Base-by-base conservation (phyloP, 2,329 filamentous ascomycete genomes). In the Onygenales sp. region DNA sequence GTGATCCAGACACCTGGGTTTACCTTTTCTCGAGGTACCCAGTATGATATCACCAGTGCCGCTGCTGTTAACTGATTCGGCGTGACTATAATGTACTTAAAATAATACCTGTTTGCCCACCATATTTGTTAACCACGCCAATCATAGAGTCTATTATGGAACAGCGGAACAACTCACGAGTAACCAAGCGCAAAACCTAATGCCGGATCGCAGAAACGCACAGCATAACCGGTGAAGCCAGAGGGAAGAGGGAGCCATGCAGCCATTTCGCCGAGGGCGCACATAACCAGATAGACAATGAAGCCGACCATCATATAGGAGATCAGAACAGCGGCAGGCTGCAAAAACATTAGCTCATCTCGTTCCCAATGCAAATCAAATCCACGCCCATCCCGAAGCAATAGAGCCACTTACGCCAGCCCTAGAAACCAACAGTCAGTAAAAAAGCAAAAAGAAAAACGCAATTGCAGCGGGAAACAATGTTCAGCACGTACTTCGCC, bases 21-120 rank as follows among this genome's bases (percentile, higher is more conserved):
- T 53, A 92, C 76, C 44, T 70, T 74, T 0, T 86, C 78, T 32
- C 80, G 71, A 1, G 75, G 67, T 9, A 88, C 72, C 88, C 89
- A 94, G 62, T 83, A 90, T 60, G 86, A 82, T 54, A 94, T 86
- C 54, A 92, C 86, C 39, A 94, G 70, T 4, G 87, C 81, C n/a
- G 80, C 82, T 32, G 88, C 88, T 0, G 88, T 93, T 40, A 94
- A 74, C 66, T 94, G 88, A 64, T 93, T 93, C 1, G 89, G 88
- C 1, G 87, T 90, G 49, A 87, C 80, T 62, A 94, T 91, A 66
- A 93, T 87, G 67, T 93, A 93, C 66, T 81, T 91, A 71, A 84
- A 79, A 79, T 82, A 87, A 60, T 70, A 73, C 34, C 69, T 72
- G 56, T 36, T 34, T 37, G 1, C 11, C 7, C n/a, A 14, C 13